phyloP scores from a whole-genome alignment of 2,329 filamentous ascomycete genomes.

The Phyllachora maydis region DNA sequence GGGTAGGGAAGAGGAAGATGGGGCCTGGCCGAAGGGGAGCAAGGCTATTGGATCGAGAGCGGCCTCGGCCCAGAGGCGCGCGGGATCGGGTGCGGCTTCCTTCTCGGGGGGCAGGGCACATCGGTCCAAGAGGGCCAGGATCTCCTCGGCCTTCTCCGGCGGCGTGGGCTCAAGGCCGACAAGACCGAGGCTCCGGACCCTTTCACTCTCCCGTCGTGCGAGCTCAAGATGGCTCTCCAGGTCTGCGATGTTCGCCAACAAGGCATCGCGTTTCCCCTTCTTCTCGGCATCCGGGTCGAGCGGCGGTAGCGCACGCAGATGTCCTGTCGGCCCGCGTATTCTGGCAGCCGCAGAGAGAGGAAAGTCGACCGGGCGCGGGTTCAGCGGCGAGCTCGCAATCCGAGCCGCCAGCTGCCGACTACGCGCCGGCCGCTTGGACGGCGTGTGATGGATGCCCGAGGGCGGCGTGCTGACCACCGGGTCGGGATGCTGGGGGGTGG shows the following conservation, averaged over 20 bases:
- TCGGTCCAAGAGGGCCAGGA: too few relatives aligned
- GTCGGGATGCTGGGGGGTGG: conserved; percentile 29
- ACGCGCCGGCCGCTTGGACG: conserved; percentile 26
- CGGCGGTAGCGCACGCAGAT: too few relatives aligned
- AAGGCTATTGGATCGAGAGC: conserved; percentile 29
- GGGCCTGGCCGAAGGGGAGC: conserved; percentile 24
- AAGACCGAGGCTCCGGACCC: too few relatives aligned
- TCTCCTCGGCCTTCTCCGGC: too few relatives aligned
- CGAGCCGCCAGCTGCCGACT: conserved; percentile 12
- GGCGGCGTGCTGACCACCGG: conserved; percentile 32
- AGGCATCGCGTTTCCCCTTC: too few relatives aligned
- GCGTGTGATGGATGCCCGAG: conserved; percentile 37
- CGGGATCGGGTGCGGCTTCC: conserved; percentile 6
- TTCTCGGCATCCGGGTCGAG: too few relatives aligned
- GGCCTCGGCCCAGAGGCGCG: conserved; percentile 19
- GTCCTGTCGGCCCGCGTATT: too few relatives aligned
- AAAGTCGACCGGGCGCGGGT: conserved; percentile 21
- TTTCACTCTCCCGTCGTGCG: too few relatives aligned
- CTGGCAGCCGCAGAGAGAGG: too few relatives aligned
- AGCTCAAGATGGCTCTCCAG: too few relatives aligned
- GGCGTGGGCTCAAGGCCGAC: too few relatives aligned
- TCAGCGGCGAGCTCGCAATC: conserved; percentile 26
- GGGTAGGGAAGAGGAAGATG: conserved; percentile 7
- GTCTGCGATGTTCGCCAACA: too few relatives aligned
- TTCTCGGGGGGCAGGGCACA: conserved; percentile 13